phyloP scores from a whole-genome alignment of 768 basidiomycete species.

The Xerocomus potaroensis region DNA sequence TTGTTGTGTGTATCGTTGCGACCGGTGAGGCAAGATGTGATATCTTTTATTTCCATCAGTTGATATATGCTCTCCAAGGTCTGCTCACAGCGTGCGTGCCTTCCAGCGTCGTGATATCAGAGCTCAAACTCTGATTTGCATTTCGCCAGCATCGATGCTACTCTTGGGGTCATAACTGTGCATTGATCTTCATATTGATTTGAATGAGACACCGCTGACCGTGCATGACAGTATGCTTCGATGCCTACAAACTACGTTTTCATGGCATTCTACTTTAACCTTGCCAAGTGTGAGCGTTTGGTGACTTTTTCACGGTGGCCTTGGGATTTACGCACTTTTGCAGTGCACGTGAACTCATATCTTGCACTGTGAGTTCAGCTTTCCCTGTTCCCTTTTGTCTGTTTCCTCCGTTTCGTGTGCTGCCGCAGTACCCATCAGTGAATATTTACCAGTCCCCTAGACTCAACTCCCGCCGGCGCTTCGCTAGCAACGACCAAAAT shows the following conservation, averaged over 20 bases:
- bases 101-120: neutral
- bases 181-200: neutral
- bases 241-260: conserved; percentile 58
- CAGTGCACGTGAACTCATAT: conserved; percentile 57
- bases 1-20: conserved; percentile 52
- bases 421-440: neutral
- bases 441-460: neutral
- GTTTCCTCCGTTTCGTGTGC: no score
- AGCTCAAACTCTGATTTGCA: neutral
- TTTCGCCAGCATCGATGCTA: conserved; percentile 42
- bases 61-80: conserved; percentile 30
- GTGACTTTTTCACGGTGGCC: neutral
- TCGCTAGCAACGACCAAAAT: neutral
- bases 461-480: neutral
- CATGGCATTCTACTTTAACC: conserved; percentile 48
- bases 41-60: conserved; percentile 12
- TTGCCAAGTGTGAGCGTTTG: conserved; percentile 37
- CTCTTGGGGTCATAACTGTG: conserved; percentile 40
- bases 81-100: conserved; percentile 33
- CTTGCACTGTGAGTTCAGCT: conserved; percentile 36
- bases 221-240: conserved; percentile 33
- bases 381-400: neutral
- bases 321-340: neutral
- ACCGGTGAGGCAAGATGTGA: conserved; percentile 39
- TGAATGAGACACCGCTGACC: neutral